A percentile compares a stretch with the other conserved stretches of the same genome.
Conservation (phyloP, 352 stramenopile genomes). For the Phytophthora meadii region DNA sequence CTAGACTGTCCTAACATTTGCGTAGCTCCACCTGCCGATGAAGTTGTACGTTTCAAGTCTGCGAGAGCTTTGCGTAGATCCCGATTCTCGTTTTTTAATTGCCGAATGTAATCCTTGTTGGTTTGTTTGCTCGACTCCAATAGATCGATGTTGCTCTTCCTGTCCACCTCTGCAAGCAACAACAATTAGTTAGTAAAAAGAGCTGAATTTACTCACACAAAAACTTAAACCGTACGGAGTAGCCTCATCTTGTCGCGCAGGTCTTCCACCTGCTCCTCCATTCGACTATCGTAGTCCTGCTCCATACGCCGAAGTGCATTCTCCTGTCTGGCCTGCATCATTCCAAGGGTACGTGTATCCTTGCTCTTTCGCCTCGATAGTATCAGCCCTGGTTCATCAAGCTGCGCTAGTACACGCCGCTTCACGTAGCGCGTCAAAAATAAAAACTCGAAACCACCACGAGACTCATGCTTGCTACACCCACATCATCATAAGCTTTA, state of each 20-base stretch:
- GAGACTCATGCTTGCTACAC: background rate
- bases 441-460: conserved; percentile 16
- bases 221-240: conserved; percentile 56
- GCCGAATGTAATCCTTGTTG: conserved; percentile 90
- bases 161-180: conserved; percentile 78
- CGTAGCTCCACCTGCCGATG: conserved; percentile 16
- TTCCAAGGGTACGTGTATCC: background rate
- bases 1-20: conserved; percentile 21
- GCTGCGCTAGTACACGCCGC: conserved; percentile 10
- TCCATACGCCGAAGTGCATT: conserved; percentile 83
- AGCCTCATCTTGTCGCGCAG: conserved; percentile 89
- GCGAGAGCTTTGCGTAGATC: conserved; percentile 87
- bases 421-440: conserved; percentile 31
- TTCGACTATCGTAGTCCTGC: conserved; percentile 79
- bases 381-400: conserved; percentile 25
- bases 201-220: background rate
- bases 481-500: conserved; percentile 19
- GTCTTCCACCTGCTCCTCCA: conserved; percentile 86
- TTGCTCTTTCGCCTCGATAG: conserved; percentile 4
- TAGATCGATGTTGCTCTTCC: conserved; percentile 86
- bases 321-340: conserved; percentile 56
- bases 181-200: conserved; percentile 1
- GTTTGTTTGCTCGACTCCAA: conserved; percentile 90
- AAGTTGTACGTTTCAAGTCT: conserved; percentile 69
- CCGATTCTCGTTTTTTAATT: conserved; percentile 91